Evolutionary conservation across 2,329 filamentous ascomycete species (phyloP).

Genomic region (Rugonectria rugulosa): DNA sequence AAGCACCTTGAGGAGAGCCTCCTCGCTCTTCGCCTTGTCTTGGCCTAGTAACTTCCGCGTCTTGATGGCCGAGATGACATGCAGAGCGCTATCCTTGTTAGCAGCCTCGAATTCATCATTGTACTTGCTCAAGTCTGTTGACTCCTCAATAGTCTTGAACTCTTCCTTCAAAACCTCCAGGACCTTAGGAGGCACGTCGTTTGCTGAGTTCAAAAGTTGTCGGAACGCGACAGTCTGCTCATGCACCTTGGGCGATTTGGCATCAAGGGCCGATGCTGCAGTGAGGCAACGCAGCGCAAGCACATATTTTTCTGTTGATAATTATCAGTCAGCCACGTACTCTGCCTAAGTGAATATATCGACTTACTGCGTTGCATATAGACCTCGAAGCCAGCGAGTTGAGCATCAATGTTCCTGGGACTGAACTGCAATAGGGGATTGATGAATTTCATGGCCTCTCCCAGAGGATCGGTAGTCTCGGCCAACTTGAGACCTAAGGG

Average conservation of each 20-base stretch:
- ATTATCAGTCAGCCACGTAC: not conserved
- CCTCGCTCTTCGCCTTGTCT: slow-evolving; percentile 64
- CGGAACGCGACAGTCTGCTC: slow-evolving; percentile 77
- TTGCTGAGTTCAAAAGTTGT: slow-evolving; percentile 63
- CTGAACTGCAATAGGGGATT: slow-evolving; percentile 82
- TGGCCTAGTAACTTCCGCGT: slow-evolving; percentile 66
- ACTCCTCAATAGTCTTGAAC: slow-evolving; percentile 67
- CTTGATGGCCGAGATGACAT: slow-evolving; percentile 70
- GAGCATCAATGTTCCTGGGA: slow-evolving; percentile 80
- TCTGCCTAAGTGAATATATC: not conserved
- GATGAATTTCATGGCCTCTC: slow-evolving; percentile 88
- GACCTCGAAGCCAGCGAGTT: slow-evolving; percentile 89
- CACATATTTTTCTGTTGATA: slow-evolving; percentile 76
- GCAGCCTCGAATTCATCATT: slow-evolving; percentile 72
- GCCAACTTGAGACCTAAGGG: slow-evolving; percentile 82
- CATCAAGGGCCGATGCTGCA: slow-evolving; percentile 73
- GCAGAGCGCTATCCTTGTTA: slow-evolving; percentile 67
- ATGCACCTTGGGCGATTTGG: slow-evolving; percentile 75
- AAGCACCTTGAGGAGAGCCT: slow-evolving; percentile 68
- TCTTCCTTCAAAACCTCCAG: slow-evolving; percentile 73
- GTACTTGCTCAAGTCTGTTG: slow-evolving; percentile 65
- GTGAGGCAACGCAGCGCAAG: slow-evolving; percentile 88
- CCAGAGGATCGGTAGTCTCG: slow-evolving; percentile 81
- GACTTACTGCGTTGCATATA: slow-evolving; percentile 81
- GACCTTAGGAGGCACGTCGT: slow-evolving; percentile 68